phyloP scores from a whole-genome alignment of 1,284 basidiomycete species.

The Cutaneotrichosporon sp. region DNA sequence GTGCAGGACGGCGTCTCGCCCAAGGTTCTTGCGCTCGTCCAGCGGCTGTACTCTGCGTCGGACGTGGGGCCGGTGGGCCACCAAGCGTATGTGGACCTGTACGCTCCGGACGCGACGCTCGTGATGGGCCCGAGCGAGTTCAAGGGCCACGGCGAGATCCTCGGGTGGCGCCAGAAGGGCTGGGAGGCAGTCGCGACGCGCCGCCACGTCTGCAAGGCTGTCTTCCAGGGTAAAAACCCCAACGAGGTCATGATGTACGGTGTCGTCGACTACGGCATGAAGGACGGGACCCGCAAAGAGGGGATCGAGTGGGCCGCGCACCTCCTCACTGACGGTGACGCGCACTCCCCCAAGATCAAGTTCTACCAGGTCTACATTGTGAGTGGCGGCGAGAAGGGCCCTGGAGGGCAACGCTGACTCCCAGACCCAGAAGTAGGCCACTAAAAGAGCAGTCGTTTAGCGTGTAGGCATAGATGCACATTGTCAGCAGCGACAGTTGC shows the following conservation, averaged over 20 bases:
- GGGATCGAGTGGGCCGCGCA: constrained; percentile 23
- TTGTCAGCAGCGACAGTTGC: too few relatives aligned
- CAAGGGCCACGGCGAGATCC: constrained; percentile 19
- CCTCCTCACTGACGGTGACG: constrained; percentile 10
- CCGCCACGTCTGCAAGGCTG: constrained; percentile 22
- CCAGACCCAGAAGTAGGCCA: constrained; percentile 1
- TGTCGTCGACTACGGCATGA: constrained; percentile 26
- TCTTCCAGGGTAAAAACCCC: constrained; percentile 14
- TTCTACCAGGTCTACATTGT: constrained; percentile 35
- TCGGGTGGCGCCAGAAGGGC: constrained; percentile 12
- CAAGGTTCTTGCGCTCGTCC: constrained; percentile 19
- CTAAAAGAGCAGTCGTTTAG: too few relatives aligned
- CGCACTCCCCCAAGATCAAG: constrained; percentile 19
- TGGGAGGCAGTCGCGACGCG: constrained; percentile 28
- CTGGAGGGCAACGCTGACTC: background rate
- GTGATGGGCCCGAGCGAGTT: constrained; percentile 27
- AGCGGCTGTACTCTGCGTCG: constrained; percentile 23
- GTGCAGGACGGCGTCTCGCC: constrained; percentile 14
- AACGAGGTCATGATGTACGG: constrained; percentile 26
- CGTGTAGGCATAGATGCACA: too few relatives aligned
- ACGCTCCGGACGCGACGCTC: constrained; percentile 18
- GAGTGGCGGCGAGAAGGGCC: constrained; percentile 9
- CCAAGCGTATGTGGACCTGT: constrained; percentile 26
- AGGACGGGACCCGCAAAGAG: constrained; percentile 22
- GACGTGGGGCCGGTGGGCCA: constrained; percentile 23